Evolutionary conservation across 2,329 filamentous ascomycete species (phyloP).

Genomic region (Ascochyta pisi): DNA sequence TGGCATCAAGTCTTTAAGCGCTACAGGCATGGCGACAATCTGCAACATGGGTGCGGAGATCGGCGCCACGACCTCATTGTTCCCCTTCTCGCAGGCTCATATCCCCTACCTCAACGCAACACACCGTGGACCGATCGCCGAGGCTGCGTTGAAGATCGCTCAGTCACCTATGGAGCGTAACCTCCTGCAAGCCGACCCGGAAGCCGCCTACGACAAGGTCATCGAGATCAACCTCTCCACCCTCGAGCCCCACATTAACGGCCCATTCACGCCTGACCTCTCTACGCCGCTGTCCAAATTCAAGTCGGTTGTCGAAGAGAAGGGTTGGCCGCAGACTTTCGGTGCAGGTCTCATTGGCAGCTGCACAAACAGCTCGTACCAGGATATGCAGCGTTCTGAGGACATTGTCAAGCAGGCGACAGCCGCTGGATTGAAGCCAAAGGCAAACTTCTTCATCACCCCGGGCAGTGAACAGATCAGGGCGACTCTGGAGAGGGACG

Average conservation of each 20-base stretch:
- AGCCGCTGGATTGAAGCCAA: slow-evolving; percentile 87
- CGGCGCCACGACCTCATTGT: slow-evolving; percentile 92
- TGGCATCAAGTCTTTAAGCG: slow-evolving; percentile 86
- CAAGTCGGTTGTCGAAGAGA: slow-evolving; percentile 79
- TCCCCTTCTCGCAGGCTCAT: slow-evolving; percentile 88
- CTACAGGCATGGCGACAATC: slow-evolving; percentile 90
- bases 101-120: slow-evolving; percentile 87
- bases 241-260: slow-evolving; percentile 95
- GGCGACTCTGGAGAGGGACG: slow-evolving; percentile 88
- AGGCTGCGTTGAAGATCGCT: slow-evolving; percentile 69
- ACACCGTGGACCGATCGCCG: slow-evolving; percentile 74
- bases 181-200: slow-evolving; percentile 77
- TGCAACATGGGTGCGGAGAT: slow-evolving; percentile 91
- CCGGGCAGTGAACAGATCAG: slow-evolving; percentile 97
- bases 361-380: slow-evolving; percentile 98
- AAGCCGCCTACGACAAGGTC: slow-evolving; percentile 86
- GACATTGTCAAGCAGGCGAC: slow-evolving; percentile 90
- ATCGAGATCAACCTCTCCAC: slow-evolving; percentile 89
- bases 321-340: slow-evolving; percentile 89
- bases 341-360: slow-evolving; percentile 95
- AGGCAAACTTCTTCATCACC: slow-evolving; percentile 92
- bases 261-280: slow-evolving; percentile 93
- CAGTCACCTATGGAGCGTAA: slow-evolving; percentile 64
- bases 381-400: slow-evolving; percentile 97
- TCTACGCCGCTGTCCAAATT: slow-evolving; percentile 92